Evolutionary conservation across 305 asterid genomes (phyloP).

Genomic region (Fraxinus ornus): DNA sequence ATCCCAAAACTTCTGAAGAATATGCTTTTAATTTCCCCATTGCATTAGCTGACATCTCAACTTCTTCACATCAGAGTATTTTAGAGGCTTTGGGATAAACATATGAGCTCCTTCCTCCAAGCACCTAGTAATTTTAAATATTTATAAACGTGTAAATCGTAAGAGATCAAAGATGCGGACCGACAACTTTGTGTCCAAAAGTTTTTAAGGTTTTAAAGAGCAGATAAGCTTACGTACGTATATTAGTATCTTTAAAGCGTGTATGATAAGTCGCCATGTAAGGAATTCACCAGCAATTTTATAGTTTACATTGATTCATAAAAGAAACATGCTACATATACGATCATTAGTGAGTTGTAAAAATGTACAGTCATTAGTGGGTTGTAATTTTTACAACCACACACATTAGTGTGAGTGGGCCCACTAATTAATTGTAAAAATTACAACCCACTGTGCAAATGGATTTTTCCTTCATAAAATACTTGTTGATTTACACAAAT

Average conservation of each 20-base stretch:
- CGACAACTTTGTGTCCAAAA: neutral
- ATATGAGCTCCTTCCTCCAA: slow-evolving; percentile 44
- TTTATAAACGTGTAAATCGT: neutral
- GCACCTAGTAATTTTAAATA: slow-evolving; percentile 28
- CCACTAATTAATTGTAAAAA: too few relatives aligned
- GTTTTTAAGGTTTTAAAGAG: neutral
- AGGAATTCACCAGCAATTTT: too few relatives aligned
- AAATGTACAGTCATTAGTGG: too few relatives aligned
- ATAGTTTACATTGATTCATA: neutral
- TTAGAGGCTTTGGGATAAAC: slow-evolving; percentile 45
- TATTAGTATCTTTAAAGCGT: neutral
- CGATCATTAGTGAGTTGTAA: too few relatives aligned
- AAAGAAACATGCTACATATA: too few relatives aligned
- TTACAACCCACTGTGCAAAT: too few relatives aligned
- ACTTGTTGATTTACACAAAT: neutral
- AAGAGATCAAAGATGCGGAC: too few relatives aligned
- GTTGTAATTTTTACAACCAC: too few relatives aligned
- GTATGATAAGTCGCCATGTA: neutral
- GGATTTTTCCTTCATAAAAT: too few relatives aligned
- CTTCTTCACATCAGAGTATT: slow-evolving; percentile 33
- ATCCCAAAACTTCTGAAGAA: neutral
- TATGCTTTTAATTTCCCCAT: slow-evolving; percentile 10
- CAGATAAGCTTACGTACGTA: neutral
- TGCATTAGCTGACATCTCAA: slow-evolving; percentile 36
- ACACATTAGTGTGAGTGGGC: too few relatives aligned